Base-by-base conservation (phyloP, 768 basidiomycete species). In the Melanogaster broomeanus region DNA sequence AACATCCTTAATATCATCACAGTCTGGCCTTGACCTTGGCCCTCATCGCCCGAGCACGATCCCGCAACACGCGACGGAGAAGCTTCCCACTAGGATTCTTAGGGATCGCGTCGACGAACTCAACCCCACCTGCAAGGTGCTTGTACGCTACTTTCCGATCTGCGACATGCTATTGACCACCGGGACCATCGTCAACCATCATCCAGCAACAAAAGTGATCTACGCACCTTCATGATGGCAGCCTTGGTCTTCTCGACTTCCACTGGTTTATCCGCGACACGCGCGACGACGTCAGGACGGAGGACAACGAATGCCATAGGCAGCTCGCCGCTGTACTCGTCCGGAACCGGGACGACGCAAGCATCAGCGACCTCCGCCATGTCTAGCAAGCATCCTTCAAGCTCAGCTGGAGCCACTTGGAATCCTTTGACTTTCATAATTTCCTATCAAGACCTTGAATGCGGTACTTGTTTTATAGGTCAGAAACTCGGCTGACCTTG, bases 401-500 rank as follows among this genome's bases (percentile, higher is more conserved):
- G 72, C 55, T 87, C 86, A 4, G 87, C 85, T 2, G 87, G 87
- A 1, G 87, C 84, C 1, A 89, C 87, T 61, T 89, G 87, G 62
- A 84, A 85, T 3, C 88, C 87, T 60, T 70, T 77, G 38, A 85
- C 82, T 71, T 88, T 88, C 61, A 88, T 69, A 25, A 87, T 75
- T 68, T 87, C 85, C 82, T 84, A 45, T 27, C 19, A 19, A 39
- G 19, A 28, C 27, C 71, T 53, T 31, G 50, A 44, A 22, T 19
- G 24, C 8, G 12, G 37, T 22, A 8, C 42, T 38, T n/a, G 22
- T 18, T 2, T 18, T 21, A n/a, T 18, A 13, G 21, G 43, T 10
- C 6, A 21, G 5, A 10, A 18, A 51, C 9, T 38, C 25, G 44
- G 53, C 55, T 3, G 19, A 78, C 84, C 73, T 88, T 88, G 24